A percentile compares a stretch with the other conserved stretches of the same genome.
phyloP scores from a whole-genome alignment of 331 rosid genomes.

The Acacia pycnantha region DNA sequence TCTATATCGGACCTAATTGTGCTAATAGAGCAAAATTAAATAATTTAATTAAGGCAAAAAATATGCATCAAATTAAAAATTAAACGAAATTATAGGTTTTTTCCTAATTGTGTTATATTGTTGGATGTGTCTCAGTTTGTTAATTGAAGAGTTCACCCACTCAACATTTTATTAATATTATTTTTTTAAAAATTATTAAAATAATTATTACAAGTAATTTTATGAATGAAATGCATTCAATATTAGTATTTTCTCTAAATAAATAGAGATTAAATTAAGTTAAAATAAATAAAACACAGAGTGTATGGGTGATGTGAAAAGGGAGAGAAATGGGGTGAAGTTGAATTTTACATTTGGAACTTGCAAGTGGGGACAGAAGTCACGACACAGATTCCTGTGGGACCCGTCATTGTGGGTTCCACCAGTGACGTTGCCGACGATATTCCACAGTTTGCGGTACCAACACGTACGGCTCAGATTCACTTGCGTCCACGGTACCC shows the following conservation, averaged over 20 bases:
- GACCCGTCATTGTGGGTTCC: background rate
- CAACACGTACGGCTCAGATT: background rate
- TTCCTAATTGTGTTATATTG: background rate
- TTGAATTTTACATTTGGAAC: background rate
- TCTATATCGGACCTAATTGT: too few relatives aligned
- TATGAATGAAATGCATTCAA: background rate
- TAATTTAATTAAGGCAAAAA: too few relatives aligned
- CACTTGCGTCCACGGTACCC: background rate
- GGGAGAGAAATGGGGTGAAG: background rate
- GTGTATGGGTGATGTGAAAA: background rate
- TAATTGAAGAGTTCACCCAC: background rate
- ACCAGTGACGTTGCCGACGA: background rate
- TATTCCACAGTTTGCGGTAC: background rate
- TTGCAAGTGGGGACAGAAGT: background rate
- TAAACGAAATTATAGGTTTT: background rate
- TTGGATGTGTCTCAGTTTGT: background rate
- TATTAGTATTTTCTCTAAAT: background rate
- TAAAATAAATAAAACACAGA: background rate
- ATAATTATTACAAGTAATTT: background rate
- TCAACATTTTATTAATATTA: background rate
- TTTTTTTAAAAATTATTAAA: background rate
- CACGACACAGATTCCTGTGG: constrained; percentile 10
- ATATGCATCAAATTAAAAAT: too few relatives aligned
- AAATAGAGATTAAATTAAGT: background rate
- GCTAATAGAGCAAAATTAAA: too few relatives aligned